Evolutionary conservation across 2,329 filamentous ascomycete genomes (phyloP).

Genomic region (Phaeosphaeria sp.): DNA sequence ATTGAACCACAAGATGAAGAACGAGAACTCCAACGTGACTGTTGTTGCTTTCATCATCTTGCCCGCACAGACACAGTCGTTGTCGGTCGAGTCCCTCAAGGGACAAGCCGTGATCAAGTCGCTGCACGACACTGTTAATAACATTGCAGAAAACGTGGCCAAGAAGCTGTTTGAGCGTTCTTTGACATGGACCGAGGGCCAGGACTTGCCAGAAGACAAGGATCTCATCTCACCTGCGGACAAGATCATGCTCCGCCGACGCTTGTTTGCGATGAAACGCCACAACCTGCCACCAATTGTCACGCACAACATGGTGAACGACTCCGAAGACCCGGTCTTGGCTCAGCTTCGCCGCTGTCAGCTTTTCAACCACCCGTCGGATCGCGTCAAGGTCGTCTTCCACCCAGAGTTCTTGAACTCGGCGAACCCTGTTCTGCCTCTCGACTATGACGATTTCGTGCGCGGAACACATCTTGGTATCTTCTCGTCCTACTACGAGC

Average conservation of each 20-base stretch:
- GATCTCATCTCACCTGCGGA: constrained; percentile 92
- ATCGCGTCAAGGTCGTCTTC: constrained; percentile 97
- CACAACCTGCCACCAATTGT: constrained; percentile 90
- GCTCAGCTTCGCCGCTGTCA: constrained; percentile 96
- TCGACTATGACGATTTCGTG: constrained; percentile 99
- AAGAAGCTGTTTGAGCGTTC: constrained; percentile 94
- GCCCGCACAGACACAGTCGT: constrained; percentile 92
- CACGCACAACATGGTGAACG: constrained; percentile 98
- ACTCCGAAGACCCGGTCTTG: constrained; percentile 88
- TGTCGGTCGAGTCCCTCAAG: constrained; percentile 94
- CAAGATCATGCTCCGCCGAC: constrained; percentile 86
- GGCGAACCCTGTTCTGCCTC: constrained; percentile 88
- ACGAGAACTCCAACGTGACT: constrained; percentile 83
- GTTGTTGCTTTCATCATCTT: constrained; percentile 99
- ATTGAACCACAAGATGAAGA: constrained; percentile 91
- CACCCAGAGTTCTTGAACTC: constrained; percentile 98
- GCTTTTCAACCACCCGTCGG: constrained; percentile 93
- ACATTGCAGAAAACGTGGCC: constrained; percentile 91
- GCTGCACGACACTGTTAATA: constrained; percentile 86
- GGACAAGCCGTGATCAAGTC: constrained; percentile 98
- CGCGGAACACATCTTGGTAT: constrained; percentile 94
- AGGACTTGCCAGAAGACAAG: constrained; percentile 93
- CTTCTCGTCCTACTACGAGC: constrained; percentile 98
- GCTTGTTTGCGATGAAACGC: constrained; percentile 96
- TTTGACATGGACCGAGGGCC: constrained; percentile 93